Base-by-base conservation (phyloP, 2,329 filamentous ascomycete genomes). In the Lasiodiplodia gonubiensis region DNA sequence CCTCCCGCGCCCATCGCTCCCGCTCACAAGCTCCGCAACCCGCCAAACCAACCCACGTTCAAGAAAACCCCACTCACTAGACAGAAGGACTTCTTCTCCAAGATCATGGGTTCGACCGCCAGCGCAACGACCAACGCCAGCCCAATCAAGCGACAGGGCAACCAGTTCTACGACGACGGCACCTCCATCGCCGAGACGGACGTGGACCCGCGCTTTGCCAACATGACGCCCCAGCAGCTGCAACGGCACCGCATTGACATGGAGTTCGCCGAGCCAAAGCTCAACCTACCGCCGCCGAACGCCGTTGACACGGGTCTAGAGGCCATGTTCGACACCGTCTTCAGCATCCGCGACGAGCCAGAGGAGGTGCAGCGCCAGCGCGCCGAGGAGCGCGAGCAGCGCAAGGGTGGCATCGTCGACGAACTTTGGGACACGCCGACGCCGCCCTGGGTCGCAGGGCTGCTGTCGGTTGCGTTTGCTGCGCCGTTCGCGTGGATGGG, bases 1-100 rank as follows among this genome's bases (percentile, higher is more conserved):
- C 91, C 91, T 4, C 84, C 89, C 0, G 89, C 90, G 1, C 91
- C 91, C 16, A 86, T 84, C 16, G 86, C 85, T n/a, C 89, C 89
- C 25, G 88, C 89, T 2, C 86, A 88, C 49, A 83, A 84, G 52
- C 77, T 88, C 7, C 83, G 86, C 37, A 91, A 90, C 68, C 89
- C 89, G 1, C 85, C 86, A 4, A 86, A 85, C 68, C 81, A 83
- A 42, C 66, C 57, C 30, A 78, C 85, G 1, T 79, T 89, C 30
- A 80, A 82, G 74, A 72, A 85, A 76, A 71, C 83, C 74, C 49
- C 82, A 69, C 37, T 80, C 77, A 74, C 82, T 76, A 73, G 75
- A 64, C 81, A 83, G 69, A 79, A 83, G 30, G 83, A 84, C 66
- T 86, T 87, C 74, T 89, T 88, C 74, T 71, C 74, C 37, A 74